Percentiles rank a stretch among this genome's conserved stretches.
phyloP scores from a whole-genome alignment of 306 rosid genomes.

The Cicer yamashitae region DNA sequence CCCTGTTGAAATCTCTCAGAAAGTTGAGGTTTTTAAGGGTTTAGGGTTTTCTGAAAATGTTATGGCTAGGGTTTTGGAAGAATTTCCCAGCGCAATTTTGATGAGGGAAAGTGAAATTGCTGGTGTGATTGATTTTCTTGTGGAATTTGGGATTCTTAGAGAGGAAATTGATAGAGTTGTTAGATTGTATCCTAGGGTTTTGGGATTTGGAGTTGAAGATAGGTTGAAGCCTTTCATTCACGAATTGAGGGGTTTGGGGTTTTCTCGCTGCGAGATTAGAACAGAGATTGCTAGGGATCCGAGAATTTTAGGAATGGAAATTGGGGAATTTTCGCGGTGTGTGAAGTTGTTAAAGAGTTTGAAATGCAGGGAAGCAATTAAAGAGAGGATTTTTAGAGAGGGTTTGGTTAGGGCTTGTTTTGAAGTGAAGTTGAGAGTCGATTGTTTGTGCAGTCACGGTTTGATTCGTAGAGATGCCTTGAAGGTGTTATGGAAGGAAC shows the following conservation, averaged over 20 bases:
- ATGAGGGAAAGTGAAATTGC: slow-evolving; percentile 50
- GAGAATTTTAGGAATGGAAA: slow-evolving; percentile 64
- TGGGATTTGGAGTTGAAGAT: slow-evolving; percentile 68
- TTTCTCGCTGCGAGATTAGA: slow-evolving; percentile 56
- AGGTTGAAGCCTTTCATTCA: slow-evolving; percentile 63
- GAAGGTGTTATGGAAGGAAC: slow-evolving; percentile 82
- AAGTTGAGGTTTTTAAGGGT: slow-evolving; percentile 50
- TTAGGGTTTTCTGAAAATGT: slow-evolving; percentile 56
- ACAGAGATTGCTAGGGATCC: slow-evolving; percentile 69
- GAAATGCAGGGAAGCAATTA: slow-evolving; percentile 67
- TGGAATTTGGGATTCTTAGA: slow-evolving; percentile 51
- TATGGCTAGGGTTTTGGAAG: slow-evolving; percentile 61
- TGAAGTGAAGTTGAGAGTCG: slow-evolving; percentile 73
- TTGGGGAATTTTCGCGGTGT: slow-evolving; percentile 72
- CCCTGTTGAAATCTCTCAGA: slow-evolving; percentile 42
- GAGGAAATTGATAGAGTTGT: slow-evolving; percentile 56
- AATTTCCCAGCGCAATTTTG: slow-evolving; percentile 54
- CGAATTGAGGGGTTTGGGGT: slow-evolving; percentile 66
- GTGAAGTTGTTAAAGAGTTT: slow-evolving; percentile 61
- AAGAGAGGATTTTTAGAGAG: slow-evolving; percentile 55
- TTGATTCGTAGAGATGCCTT: slow-evolving; percentile 75
- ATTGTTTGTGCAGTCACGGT: slow-evolving; percentile 73
- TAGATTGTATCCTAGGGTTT: slow-evolving; percentile 57
- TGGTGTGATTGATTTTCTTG: slow-evolving; percentile 52
- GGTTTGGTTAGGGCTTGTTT: slow-evolving; percentile 75